These are phyloP conservation scores for Candida ascalaphidarum DNA, from an alignment of 805 yeast species.

Conservation along the genomic window DNA sequence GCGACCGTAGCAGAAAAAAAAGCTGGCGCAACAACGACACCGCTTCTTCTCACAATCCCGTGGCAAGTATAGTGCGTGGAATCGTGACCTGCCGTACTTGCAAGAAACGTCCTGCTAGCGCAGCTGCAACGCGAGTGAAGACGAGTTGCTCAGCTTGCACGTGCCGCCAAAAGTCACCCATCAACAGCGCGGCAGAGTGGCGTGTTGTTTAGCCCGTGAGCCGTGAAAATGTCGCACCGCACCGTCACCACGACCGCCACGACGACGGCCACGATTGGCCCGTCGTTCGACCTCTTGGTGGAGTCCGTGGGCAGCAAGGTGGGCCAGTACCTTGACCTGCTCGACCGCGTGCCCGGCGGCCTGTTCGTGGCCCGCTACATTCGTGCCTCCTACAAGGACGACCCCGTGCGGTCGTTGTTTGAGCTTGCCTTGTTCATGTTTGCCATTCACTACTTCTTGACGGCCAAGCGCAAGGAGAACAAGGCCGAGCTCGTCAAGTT, in stretches of 20 bases:
- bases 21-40: too few relatives aligned
- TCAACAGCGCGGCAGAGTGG: too few relatives aligned
- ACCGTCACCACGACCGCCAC: conserved; percentile 15
- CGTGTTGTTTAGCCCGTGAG: too few relatives aligned
- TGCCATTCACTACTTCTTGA: conserved; percentile 77
- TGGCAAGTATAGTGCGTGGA: too few relatives aligned
- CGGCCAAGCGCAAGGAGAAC: conserved; percentile 67
- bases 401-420: conserved; percentile 81
- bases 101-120: too few relatives aligned
- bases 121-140: too few relatives aligned
- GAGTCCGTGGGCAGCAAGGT: conserved; percentile 24
- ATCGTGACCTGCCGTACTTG: too few relatives aligned
- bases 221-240: too few relatives aligned
- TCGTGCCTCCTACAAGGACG: conserved; percentile 81
- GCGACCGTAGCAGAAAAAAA: too few relatives aligned
- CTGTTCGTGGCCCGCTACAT: conserved; percentile 59
- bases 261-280: conserved; percentile 22
- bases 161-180: too few relatives aligned
- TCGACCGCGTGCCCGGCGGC: conserved; percentile 48
- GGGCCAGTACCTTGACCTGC: conserved; percentile 24
- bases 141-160: too few relatives aligned
- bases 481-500: conserved; percentile 63
- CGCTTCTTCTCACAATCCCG: too few relatives aligned
- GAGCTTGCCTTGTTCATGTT: conserved; percentile 71
- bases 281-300: conserved; percentile 27